Conservation (phyloP, 1,139 yeast genomes). For the Suhomyces wounanorum region DNA sequence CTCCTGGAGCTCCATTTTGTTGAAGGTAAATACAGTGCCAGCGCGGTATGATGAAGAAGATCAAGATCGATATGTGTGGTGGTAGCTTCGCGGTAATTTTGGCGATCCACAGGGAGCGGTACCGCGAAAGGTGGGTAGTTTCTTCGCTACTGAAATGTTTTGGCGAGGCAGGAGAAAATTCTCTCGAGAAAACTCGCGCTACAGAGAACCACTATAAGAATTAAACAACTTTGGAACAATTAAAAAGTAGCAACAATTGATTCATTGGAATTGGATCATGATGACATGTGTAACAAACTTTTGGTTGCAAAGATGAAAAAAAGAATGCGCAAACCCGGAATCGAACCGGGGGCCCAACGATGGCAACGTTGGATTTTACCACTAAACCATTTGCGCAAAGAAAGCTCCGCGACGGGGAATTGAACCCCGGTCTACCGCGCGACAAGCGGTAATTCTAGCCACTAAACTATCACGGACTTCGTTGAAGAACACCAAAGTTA, state of each 20-base stretch:
- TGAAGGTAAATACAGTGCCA: not conserved
- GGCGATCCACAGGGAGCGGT: not conserved
- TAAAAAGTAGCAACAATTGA: too few relatives aligned
- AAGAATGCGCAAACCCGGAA: conserved; percentile 19
- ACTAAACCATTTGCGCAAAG: conserved; percentile 21
- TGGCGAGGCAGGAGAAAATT: not conserved
- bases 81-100: not conserved
- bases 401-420: conserved; percentile 66
- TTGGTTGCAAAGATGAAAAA: too few relatives aligned
- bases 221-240: too few relatives aligned
- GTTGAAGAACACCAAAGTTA: not conserved
- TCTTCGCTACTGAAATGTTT: not conserved
- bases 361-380: conserved; percentile 20
- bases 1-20: conserved; percentile 20
- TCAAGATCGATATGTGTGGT: not conserved
- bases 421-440: conserved; percentile 72
- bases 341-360: conserved; percentile 22
- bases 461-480: conserved; percentile 47
- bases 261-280: too few relatives aligned
- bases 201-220: too few relatives aligned
- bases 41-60: not conserved
- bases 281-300: too few relatives aligned
- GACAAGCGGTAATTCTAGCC: conserved; percentile 53
- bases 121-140: not conserved
- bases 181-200: not conserved